These are phyloP conservation scores for Cryptomeria japonica DNA, from an alignment of 75 land plant species.

Conservation along the genomic window DNA sequence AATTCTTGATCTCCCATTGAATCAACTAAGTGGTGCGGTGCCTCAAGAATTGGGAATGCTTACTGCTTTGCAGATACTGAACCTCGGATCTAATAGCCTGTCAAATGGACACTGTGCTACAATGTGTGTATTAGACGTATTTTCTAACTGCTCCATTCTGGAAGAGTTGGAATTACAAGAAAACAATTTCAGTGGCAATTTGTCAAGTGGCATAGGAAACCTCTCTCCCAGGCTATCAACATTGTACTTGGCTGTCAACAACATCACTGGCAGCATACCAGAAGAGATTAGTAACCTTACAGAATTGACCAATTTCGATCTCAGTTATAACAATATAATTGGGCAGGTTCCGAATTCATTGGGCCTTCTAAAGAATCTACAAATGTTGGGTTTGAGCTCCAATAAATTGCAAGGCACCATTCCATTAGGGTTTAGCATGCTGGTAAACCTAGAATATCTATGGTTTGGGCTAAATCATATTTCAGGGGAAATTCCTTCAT, in stretches of 20 bases:
- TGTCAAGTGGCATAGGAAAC: slow-evolving; percentile 22
- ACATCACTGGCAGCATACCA: too few relatives aligned
- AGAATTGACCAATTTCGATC: too few relatives aligned
- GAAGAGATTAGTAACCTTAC: too few relatives aligned
- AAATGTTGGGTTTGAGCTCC: neutral
- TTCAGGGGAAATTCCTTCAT: neutral
- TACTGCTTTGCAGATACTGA: too few relatives aligned
- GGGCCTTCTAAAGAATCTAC: neutral
- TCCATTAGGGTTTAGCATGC: slow-evolving; percentile 21
- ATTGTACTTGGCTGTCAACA: too few relatives aligned
- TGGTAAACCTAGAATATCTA: slow-evolving; percentile 10
- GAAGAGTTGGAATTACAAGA: neutral
- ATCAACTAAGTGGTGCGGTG: slow-evolving; percentile 16
- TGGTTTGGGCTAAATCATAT: neutral
- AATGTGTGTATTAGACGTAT: slow-evolving; percentile 16
- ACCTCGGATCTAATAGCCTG: too few relatives aligned
- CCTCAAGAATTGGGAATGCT: neutral
- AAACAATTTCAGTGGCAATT: slow-evolving; percentile 22
- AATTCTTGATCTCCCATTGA: neutral
- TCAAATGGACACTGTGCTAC: too few relatives aligned
- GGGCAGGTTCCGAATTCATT: too few relatives aligned
- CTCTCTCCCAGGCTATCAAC: neutral
- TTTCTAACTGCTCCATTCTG: slow-evolving; percentile 32
- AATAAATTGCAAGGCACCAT: slow-evolving; percentile 24
- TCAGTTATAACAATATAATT: too few relatives aligned